These are phyloP conservation scores for Thelonectria discophora DNA, from an alignment of 2,329 filamentous ascomycete genomes.

Conservation along the genomic window DNA sequence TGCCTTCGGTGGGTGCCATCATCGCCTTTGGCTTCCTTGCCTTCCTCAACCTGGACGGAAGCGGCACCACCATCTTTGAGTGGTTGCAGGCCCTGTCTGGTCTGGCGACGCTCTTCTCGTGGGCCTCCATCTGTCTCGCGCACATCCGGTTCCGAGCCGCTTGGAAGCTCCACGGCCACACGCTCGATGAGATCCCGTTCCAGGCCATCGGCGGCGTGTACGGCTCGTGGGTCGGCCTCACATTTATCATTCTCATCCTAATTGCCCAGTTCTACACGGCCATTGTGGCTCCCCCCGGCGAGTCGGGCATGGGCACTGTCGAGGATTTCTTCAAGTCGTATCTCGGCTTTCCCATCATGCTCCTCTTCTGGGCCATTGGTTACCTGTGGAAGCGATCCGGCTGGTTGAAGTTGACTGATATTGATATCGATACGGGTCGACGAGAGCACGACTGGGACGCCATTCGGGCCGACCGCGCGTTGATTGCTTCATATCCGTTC, in stretches of 20 bases:
- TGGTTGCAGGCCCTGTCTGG: conserved; percentile 71
- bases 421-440: conserved; percentile 72
- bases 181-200: conserved; percentile 70
- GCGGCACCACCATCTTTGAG: conserved; percentile 62
- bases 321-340: conserved; percentile 62
- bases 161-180: conserved; percentile 65
- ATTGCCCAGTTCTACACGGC: conserved; percentile 62
- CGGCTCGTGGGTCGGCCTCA: conserved; percentile 69
- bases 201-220: conserved; percentile 59
- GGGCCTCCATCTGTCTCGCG: conserved; percentile 66
- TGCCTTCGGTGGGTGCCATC: conserved; percentile 53
- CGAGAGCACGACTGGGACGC: conserved; percentile 67
- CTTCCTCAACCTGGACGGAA: conserved; percentile 53
- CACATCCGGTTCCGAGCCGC: conserved; percentile 72
- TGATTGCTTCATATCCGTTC: conserved; percentile 3
- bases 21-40: conserved; percentile 56
- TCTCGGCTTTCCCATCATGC: conserved; percentile 61
- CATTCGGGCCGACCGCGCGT: conserved; percentile 10
- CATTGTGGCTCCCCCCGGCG: conserved; percentile 47
- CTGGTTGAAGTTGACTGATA: conserved; percentile 65
- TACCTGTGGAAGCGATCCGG: conserved; percentile 70
- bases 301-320: conserved; percentile 46
- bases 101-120: conserved; percentile 68
- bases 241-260: conserved; percentile 61
- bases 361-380: conserved; percentile 62